Evolutionary conservation across 192 early-diverging fungal genomes (phyloP), one percentile per base, ranked within the genome.

Genomic region (Dissophora globulifera): DNA sequence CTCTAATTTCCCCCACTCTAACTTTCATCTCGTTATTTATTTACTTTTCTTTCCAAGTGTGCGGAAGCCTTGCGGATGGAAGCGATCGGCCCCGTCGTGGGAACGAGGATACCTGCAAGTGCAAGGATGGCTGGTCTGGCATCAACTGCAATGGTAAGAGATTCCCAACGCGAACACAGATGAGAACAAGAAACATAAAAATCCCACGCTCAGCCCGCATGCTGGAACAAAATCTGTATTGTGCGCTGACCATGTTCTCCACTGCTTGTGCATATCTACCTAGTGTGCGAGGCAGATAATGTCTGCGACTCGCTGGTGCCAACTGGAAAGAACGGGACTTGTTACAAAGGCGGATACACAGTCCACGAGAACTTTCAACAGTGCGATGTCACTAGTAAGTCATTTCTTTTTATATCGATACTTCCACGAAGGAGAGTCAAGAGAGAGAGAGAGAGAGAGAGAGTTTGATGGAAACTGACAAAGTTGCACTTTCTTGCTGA

Each of bases 121-220:
- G 95, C 67, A 78, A 87, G 29, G 89, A 92, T 20, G 94, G 93
- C 17, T 97, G 95, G 95, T 89, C 86, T 40, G 95, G 95, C 42
- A 93, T 94, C 71, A 97, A 97, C 70, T 97, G 95, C 85, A 97
- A 97, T 80, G 86, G 65, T 67, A 65, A 9, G 17, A 56, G 22
- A 27, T 19, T 48, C 19, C 10, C 32, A 17, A 12, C 22, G 2
- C 13, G 7, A 57, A 27, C 22, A 56, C 20, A 17, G 27, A 58
- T 6, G 17, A 31, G 16, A 58, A 29, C 11, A 58, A 46, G n/a
- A 46, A 20, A 0, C 16, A 47, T 3, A 42, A 32, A 48, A 20
- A 42, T 38, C 35, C 35, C 35, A 38, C 30, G 27, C n/a, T 50
- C 27, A n/a, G n/a, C 17, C 26, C 20, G 23, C 10, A 12, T n/a